Conservation (phyloP, 148 eudicot species). For the Talinum fruticosum region DNA sequence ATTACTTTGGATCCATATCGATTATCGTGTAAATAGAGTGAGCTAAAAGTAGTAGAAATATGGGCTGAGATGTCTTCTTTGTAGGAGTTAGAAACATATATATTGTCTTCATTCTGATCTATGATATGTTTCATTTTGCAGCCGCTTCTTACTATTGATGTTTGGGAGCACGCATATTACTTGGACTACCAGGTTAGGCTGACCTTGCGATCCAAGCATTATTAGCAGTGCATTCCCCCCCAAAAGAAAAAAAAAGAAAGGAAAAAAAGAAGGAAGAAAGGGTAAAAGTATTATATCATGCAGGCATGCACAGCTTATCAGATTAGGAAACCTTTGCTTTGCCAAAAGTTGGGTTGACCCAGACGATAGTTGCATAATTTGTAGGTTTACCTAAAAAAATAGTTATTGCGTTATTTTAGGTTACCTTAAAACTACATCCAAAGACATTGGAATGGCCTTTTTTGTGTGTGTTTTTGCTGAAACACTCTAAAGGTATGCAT, state of each 20-base stretch:
- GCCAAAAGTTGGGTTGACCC: too few species aligned
- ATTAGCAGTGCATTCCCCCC: neutral
- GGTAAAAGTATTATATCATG: too few species aligned
- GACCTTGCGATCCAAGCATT: neutral
- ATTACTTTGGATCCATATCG: neutral
- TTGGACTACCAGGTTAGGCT: constrained; percentile 77
- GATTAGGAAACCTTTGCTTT: too few species aligned
- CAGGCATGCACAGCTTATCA: too few species aligned
- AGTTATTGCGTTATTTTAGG: too few species aligned
- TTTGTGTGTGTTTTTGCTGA: too few species aligned
- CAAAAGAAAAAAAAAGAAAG: neutral
- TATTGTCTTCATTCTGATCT: neutral
- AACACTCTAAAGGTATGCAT: neutral
- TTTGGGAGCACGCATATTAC: constrained; percentile 99
- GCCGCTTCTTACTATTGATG: constrained; percentile 93
- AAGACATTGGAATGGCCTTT: neutral
- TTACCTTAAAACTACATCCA: too few species aligned
- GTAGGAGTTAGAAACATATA: too few species aligned
- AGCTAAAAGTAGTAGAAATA: neutral
- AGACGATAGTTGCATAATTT: too few species aligned
- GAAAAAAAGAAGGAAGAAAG: too few species aligned
- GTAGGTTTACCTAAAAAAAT: too few species aligned
- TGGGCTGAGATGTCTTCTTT: neutral
- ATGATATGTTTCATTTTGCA: constrained; percentile 39
- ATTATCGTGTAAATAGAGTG: neutral